A percentile compares a stretch with the other conserved stretches of the same genome.
These are phyloP conservation scores for Haplosporangium sp. DNA, from an alignment of 371 early-diverging fungal species.

Conservation along the genomic window DNA sequence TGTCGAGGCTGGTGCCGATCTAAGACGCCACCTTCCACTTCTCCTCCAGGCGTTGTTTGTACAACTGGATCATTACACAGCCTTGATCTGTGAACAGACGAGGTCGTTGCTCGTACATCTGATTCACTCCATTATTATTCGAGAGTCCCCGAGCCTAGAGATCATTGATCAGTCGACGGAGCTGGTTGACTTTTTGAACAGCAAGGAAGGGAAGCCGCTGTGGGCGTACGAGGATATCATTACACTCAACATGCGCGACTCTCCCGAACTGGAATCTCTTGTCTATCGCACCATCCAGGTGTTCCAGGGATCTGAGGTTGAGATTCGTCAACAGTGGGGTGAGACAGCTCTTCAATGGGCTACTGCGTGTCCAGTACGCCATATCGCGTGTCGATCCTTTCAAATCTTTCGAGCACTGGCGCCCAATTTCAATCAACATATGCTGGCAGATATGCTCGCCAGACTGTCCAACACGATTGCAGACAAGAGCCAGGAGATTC, in stretches of 20 bases:
- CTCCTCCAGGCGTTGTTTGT: slow-evolving; percentile 83
- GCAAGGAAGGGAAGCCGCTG: slow-evolving; percentile 81
- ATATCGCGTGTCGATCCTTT: slow-evolving; percentile 90
- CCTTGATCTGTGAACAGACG: slow-evolving; percentile 83
- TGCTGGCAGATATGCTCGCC: slow-evolving; percentile 86
- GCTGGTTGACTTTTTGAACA: slow-evolving; percentile 68
- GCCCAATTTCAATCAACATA: slow-evolving; percentile 81
- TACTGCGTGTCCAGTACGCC: slow-evolving; percentile 89
- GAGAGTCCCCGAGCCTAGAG: slow-evolving; percentile 71
- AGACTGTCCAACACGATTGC: slow-evolving; percentile 88
- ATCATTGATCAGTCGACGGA: slow-evolving; percentile 66
- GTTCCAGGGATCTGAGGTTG: slow-evolving; percentile 71
- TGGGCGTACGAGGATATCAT: slow-evolving; percentile 86
- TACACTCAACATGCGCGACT: slow-evolving; percentile 63
- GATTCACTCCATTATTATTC: slow-evolving; percentile 75
- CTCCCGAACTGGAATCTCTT: slow-evolving; percentile 62
- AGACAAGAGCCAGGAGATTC: slow-evolving; percentile 84
- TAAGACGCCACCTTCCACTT: slow-evolving; percentile 76
- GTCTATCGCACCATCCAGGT: slow-evolving; percentile 63
- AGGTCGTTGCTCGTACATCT: slow-evolving; percentile 84
- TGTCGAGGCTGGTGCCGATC: slow-evolving; percentile 78
- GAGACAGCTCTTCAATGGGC: slow-evolving; percentile 92
- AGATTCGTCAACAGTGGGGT: slow-evolving; percentile 89
- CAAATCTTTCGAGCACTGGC: slow-evolving; percentile 86
- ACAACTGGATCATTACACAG: slow-evolving; percentile 82